Base-by-base conservation (phyloP, 2,329 filamentous ascomycete species). In the Fusarium anthophilum region DNA sequence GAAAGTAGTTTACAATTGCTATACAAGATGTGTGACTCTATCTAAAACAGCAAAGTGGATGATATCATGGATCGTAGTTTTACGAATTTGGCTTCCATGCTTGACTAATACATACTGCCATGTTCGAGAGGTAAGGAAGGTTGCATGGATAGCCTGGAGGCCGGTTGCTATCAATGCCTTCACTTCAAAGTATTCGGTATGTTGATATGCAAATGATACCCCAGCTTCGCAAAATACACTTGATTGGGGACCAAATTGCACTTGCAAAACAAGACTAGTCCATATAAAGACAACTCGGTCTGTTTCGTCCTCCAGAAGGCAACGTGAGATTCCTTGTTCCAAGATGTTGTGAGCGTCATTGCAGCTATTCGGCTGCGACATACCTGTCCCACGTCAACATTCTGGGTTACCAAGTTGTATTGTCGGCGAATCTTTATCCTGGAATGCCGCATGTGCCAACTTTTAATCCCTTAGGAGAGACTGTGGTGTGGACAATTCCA, bases 191-290 rank as follows among this genome's bases (percentile, higher is more conserved):
- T 37, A 47, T 41, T 51, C 32, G 47, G 51, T 59, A 55, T 71
- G 32, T 55, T 64, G 57, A 57, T 28, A 47, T 61, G 43, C 50
- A 26, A 35, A 69, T 51, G 41, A 62, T 62, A 62, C 56, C 57
- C 55, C 60, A 70, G 51, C 50, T 65, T 78, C 76, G 76, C 76
- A 78, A 78, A 72, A 67, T 26, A 56, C 55, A 56, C 76, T 78
- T 62, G 57, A 77, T 77, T 39, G 43, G 73, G 59, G 66, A 50
- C 55, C 44, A 44, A 73, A 76, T 75, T 59, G 75, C 68, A 77
- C 76, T 74, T 76, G 76, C 76, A 72, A 75, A 63, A 78, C 69
- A 50, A 68, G 56, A 45, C 73, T 72, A 75, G 65, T 70, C 72
- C 65, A 22, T 41, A 73, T 73, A 45, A 51, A 68, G 69, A 61